Percentiles rank a stretch among this genome's conserved stretches.
These are phyloP conservation scores for Olyra latifolia DNA, from an alignment of 176 grass and related monocot species.

Conservation along the genomic window DNA sequence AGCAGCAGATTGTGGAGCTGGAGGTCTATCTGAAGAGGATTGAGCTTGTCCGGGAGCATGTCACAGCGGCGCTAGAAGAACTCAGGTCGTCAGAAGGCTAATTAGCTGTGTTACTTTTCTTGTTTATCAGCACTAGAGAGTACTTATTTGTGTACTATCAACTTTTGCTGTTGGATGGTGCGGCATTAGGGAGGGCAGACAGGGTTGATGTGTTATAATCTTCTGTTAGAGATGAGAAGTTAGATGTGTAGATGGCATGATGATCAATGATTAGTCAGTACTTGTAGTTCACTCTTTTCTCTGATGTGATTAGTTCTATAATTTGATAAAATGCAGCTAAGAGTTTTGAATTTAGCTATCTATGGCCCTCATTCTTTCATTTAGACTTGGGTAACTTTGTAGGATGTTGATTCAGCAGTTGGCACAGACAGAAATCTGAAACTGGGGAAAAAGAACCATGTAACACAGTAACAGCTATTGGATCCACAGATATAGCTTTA, in stretches of 20 bases:
- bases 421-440: neutral
- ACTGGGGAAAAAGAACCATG: neutral
- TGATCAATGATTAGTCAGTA: neutral
- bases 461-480: neutral
- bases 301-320: neutral
- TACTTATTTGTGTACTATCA: neutral
- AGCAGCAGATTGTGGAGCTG: constrained; percentile 77
- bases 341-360: neutral
- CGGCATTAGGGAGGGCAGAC: neutral
- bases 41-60: constrained; percentile 71
- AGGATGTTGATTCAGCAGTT: neutral
- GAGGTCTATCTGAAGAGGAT: constrained; percentile 87
- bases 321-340: neutral
- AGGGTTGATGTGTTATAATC: no score
- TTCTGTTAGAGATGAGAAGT: constrained; percentile 19
- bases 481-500: neutral
- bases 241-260: constrained; percentile 34
- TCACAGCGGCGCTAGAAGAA: constrained; percentile 53
- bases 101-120: constrained; percentile 25
- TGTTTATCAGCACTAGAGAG: neutral
- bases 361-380: neutral
- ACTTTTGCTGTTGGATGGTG: neutral
- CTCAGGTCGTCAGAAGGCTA: constrained; percentile 49
- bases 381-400: neutral
- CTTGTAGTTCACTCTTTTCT: constrained; percentile 12